Percentiles rank a stretch among this genome's conserved stretches.
phyloP scores from a whole-genome alignment of 805 yeast species.

The Isabelozyma pseudorhagii region DNA sequence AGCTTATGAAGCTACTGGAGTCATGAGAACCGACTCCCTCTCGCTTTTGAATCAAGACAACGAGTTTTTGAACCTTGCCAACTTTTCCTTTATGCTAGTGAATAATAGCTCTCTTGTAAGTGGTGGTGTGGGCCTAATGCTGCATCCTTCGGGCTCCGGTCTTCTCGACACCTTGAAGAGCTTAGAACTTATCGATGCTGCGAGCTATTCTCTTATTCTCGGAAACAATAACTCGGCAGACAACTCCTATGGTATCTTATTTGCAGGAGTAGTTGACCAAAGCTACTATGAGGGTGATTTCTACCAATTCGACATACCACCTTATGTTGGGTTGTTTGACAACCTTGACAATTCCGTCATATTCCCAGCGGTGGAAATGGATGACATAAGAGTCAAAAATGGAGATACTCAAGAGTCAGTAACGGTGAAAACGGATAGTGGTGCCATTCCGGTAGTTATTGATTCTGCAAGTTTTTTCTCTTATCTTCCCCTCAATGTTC shows the following conservation, averaged over 20 bases:
- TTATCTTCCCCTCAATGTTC: constrained; percentile 52
- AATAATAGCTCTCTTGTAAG: constrained; percentile 14
- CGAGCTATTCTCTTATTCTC: constrained; percentile 35
- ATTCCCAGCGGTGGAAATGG: constrained; percentile 30
- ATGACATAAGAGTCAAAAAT: constrained; percentile 22
- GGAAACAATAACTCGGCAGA: constrained; percentile 8
- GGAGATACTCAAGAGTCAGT: constrained; percentile 31
- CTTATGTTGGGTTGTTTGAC: constrained; percentile 44
- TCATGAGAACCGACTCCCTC: constrained; percentile 20
- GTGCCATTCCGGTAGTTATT: constrained; percentile 51
- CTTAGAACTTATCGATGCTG: constrained; percentile 19
- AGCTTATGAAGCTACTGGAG: constrained; percentile 17
- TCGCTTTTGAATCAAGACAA: constrained; percentile 10
- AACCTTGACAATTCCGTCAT: constrained; percentile 7
- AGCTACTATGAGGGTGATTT: constrained; percentile 45
- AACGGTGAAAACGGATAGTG: constrained; percentile 25
- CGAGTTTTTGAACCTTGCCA: constrained; percentile 8
- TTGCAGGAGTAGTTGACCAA: constrained; percentile 60
- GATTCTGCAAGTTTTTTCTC: constrained; percentile 51
- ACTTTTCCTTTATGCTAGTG: constrained; percentile 27
- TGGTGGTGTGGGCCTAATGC: constrained; percentile 39
- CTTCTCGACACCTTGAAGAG: constrained; percentile 19
- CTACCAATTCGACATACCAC: constrained; percentile 48
- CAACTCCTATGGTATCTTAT: constrained; percentile 27
- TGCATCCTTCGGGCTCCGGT: constrained; percentile 22